phyloP scores from a whole-genome alignment of 257 asterid species.

The Prunella vulgaris region DNA sequence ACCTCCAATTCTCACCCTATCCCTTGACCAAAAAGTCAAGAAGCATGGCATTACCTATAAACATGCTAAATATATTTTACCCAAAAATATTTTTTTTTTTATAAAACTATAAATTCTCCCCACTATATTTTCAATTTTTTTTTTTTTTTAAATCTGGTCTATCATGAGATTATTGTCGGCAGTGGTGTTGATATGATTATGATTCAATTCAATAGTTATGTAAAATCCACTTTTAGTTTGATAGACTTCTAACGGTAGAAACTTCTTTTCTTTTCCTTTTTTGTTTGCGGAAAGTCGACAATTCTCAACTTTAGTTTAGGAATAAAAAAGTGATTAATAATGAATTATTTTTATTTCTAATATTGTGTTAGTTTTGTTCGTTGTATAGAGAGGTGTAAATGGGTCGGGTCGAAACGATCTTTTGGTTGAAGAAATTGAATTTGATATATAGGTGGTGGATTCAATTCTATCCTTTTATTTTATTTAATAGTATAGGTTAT shows the following conservation, averaged over 20 bases:
- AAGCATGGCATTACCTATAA: background rate
- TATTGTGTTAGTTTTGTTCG: background rate
- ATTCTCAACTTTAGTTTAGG: background rate
- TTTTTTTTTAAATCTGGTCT: too few species aligned
- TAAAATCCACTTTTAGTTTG: background rate
- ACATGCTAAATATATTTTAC: background rate
- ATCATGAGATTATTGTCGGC: background rate
- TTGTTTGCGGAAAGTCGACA: background rate
- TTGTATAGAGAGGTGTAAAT: background rate
- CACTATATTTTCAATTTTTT: background rate
- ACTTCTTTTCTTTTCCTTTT: background rate
- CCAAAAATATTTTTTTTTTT: background rate
- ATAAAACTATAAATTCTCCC: background rate
- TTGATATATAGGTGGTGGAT: too few species aligned
- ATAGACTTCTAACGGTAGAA: background rate
- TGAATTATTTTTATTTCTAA: too few species aligned
- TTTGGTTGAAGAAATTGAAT: too few species aligned
- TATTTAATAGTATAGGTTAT: too few species aligned
- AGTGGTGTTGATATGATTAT: background rate
- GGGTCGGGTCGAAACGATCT: too few species aligned
- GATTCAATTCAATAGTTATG: background rate
- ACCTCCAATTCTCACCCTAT: conserved; percentile 17
- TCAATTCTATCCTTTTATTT: too few species aligned
- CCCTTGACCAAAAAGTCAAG: background rate
- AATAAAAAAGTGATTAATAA: background rate